A percentile compares a stretch with the other conserved stretches of the same genome.
phyloP scores from a whole-genome alignment of 139 green algal species.

The Picochlorum sp. region DNA sequence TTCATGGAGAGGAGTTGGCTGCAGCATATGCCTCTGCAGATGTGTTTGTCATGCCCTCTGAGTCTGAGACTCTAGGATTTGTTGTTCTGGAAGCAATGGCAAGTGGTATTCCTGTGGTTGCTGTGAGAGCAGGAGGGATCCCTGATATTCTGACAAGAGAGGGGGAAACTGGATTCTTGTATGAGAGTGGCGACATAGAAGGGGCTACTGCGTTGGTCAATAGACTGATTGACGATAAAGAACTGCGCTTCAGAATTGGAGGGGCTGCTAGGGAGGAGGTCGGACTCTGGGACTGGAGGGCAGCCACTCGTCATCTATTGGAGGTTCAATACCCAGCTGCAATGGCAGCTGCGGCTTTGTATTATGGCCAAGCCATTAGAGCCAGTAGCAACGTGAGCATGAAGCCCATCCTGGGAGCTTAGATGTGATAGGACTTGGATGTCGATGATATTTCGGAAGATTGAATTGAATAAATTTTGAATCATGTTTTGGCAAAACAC shows the following conservation, averaged over 20 bases:
- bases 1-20: conserved; percentile 80
- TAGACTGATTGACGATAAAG: neutral
- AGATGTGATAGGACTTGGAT: too few species aligned
- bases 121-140: conserved; percentile 80
- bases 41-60: conserved; percentile 92
- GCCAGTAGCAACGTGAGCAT: neutral
- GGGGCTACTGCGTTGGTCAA: neutral
- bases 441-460: too few species aligned
- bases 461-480: too few species aligned
- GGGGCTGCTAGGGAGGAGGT: conserved; percentile 29
- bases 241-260: conserved; percentile 20
- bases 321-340: conserved; percentile 36
- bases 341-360: conserved; percentile 29
- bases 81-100: conserved; percentile 98
- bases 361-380: conserved; percentile 10
- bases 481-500: too few species aligned
- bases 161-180: conserved; percentile 50
- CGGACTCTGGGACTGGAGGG: conserved; percentile 43
- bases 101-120: conserved; percentile 75
- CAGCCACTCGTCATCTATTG: conserved; percentile 38
- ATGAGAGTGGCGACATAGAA: conserved; percentile 5
- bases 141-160: conserved; percentile 72
- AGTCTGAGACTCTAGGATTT: conserved; percentile 91
- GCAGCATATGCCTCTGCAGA: conserved; percentile 84
- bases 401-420: too few species aligned